Conservation (phyloP, 139 green algal species). For the Picochlorum sp. region DNA sequence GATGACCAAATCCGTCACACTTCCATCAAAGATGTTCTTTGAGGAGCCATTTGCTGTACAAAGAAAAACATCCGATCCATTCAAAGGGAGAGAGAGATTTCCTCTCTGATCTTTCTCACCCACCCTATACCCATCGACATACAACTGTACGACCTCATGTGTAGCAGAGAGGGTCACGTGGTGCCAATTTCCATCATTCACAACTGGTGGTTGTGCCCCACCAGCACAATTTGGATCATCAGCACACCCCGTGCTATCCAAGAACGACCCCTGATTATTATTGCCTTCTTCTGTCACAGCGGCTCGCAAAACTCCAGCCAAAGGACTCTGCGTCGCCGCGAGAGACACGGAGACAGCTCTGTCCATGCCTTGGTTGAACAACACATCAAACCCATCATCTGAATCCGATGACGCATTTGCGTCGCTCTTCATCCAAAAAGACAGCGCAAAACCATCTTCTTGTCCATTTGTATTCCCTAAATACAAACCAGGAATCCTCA, state of each 20-base stretch:
- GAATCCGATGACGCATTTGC: background rate
- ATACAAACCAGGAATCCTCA: slow-evolving; percentile 15
- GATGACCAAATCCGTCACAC: slow-evolving; percentile 31
- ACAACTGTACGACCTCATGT: slow-evolving; percentile 33
- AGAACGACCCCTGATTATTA: slow-evolving; percentile 3
- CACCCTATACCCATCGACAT: slow-evolving; percentile 32
- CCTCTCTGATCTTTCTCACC: background rate
- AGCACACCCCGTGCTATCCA: slow-evolving; percentile 39
- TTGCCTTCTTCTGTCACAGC: slow-evolving; percentile 31
- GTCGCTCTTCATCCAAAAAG: slow-evolving; percentile 13
- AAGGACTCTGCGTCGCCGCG: slow-evolving; percentile 21
- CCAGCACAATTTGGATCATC: background rate
- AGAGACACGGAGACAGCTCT: slow-evolving; percentile 10
- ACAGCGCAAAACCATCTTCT: slow-evolving; percentile 4
- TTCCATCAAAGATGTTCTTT: slow-evolving; percentile 26
- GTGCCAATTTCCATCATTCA: slow-evolving; percentile 51
- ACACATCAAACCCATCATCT: slow-evolving; percentile 4
- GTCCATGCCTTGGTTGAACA: background rate
- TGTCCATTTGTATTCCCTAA: slow-evolving; percentile 18
- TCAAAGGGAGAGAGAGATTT: background rate
- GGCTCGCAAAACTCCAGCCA: slow-evolving; percentile 34
- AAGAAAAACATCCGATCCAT: too few species aligned
- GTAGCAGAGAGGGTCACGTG: slow-evolving; percentile 48
- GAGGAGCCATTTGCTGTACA: too few species aligned
- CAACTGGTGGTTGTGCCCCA: slow-evolving; percentile 3